Percentiles rank a stretch among this genome's conserved stretches.
phyloP scores from a whole-genome alignment of 2,329 filamentous ascomycete species.

The Fusarium sp. region DNA sequence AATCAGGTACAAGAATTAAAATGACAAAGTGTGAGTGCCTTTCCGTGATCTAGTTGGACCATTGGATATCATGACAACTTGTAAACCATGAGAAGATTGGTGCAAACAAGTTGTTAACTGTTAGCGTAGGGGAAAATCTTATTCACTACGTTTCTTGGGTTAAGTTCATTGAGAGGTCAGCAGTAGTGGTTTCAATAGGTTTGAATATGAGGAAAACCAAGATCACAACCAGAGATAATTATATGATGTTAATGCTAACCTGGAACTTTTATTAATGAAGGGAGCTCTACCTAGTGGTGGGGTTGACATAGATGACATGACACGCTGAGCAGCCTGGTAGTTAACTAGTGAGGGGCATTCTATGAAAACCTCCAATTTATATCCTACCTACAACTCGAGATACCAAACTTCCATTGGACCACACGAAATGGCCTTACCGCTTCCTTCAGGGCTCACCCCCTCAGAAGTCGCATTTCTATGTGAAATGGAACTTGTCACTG shows the following conservation, averaged over 20 bases:
- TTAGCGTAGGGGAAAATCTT: neutral
- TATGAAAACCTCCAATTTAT: conserved; percentile 23
- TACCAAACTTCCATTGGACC: neutral
- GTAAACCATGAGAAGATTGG: neutral
- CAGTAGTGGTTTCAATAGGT: neutral
- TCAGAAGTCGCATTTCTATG: conserved; percentile 93
- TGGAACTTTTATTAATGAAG: neutral
- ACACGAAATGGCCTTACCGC: conserved; percentile 59
- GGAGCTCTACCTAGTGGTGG: conserved; percentile 12
- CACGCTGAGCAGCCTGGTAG: neutral
- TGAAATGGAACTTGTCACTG: conserved; percentile 96
- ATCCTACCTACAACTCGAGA: conserved; percentile 13
- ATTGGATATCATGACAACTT: neutral
- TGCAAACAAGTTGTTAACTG: neutral
- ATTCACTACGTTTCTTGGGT: neutral
- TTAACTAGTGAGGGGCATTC: conserved; percentile 12
- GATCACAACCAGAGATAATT: neutral
- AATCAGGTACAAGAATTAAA: neutral
- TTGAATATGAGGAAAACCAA: neutral
- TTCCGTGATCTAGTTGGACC: too few relatives aligned
- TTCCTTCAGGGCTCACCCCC: conserved; percentile 73
- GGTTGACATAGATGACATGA: conserved; percentile 9
- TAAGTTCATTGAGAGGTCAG: neutral
- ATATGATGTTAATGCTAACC: neutral
- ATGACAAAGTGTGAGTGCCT: too few relatives aligned